phyloP scores from a whole-genome alignment of 495 filamentous ascomycete genomes.

The Paragyromitra xinjiangensis region DNA sequence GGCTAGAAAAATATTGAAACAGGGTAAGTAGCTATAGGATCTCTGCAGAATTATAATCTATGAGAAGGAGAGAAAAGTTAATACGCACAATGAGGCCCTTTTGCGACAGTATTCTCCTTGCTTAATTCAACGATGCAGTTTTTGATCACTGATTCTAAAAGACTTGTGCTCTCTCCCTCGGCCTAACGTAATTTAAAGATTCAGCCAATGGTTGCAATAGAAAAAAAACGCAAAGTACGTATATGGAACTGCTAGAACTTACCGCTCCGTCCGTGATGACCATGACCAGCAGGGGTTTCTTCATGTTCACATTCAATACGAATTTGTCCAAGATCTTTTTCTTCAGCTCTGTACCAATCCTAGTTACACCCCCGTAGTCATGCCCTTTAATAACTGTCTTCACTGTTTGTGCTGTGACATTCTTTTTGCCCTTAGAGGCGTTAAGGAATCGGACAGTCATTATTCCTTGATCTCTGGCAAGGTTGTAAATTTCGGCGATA shows the following conservation, averaged over 20 bases:
- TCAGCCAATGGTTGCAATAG: constrained; percentile 63
- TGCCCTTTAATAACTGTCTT: constrained; percentile 65
- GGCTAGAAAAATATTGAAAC: constrained; percentile 64
- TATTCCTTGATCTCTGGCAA: constrained; percentile 73
- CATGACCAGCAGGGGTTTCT: constrained; percentile 74
- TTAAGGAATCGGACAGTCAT: constrained; percentile 74
- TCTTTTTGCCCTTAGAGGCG: constrained; percentile 63
- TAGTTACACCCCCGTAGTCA: constrained; percentile 71
- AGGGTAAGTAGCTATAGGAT: constrained; percentile 51
- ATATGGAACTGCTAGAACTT: constrained; percentile 62
- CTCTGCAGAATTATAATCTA: constrained; percentile 52
- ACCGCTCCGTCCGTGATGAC: constrained; percentile 71
- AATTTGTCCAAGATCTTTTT: constrained; percentile 71
- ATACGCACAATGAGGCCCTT: constrained; percentile 47
- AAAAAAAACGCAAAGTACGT: constrained; percentile 62
- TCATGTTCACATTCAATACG: constrained; percentile 62
- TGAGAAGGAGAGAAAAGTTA: constrained; percentile 59
- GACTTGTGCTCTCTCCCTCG: constrained; percentile 38
- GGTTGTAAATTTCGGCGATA: constrained; percentile 70
- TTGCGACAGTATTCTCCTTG: not conserved
- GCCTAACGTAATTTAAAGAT: constrained; percentile 60
- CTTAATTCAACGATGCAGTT: constrained; percentile 31
- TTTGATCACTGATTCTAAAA: constrained; percentile 44
- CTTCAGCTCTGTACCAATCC: constrained; percentile 69
- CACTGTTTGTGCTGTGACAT: constrained; percentile 66